Evolutionary conservation across 805 yeast genomes (phyloP).

Genomic region (Isabelozyma pseudorhagii): DNA sequence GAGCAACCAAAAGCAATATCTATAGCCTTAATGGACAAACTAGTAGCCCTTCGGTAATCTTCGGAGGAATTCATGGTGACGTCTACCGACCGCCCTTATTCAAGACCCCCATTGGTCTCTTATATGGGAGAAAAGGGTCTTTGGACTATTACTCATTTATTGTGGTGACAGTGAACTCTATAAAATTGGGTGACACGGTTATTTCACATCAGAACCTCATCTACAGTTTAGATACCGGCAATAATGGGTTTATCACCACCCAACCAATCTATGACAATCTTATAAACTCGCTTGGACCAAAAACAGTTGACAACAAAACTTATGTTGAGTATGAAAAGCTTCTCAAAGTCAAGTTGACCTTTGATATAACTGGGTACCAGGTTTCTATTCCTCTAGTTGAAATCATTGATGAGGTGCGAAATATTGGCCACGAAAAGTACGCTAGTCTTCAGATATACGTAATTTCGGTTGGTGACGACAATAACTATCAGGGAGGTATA

Average conservation of each 20-base stretch:
- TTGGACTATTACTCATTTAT: conserved; percentile 1
- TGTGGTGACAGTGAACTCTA: conserved; percentile 4
- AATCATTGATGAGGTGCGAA: conserved; percentile 3
- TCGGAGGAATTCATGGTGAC: not conserved
- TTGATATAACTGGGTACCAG: conserved; percentile 6
- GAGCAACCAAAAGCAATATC: not conserved
- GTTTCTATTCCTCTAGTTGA: conserved; percentile 6
- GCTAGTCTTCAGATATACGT: conserved; percentile 3
- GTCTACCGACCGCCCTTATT: not conserved
- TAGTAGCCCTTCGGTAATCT: not conserved
- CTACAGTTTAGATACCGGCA: conserved; percentile 10
- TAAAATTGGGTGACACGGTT: not conserved
- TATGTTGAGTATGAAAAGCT: conserved; percentile 3
- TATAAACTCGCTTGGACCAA: conserved; percentile 1
- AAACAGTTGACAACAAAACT: not conserved
- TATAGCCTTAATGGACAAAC: not conserved
- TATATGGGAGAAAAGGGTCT: conserved; percentile 1
- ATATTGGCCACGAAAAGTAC: conserved; percentile 5
- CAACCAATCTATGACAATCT: conserved; percentile 6
- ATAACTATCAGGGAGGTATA: not conserved
- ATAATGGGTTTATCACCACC: conserved; percentile 6
- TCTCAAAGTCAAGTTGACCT: not conserved
- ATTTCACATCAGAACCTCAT: conserved; percentile 4
- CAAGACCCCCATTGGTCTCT: not conserved
- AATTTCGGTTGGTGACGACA: conserved; percentile 4